Evolutionary conservation across 202 grass and related monocot species (phyloP).

Genomic region (Panicum virgatum): DNA sequence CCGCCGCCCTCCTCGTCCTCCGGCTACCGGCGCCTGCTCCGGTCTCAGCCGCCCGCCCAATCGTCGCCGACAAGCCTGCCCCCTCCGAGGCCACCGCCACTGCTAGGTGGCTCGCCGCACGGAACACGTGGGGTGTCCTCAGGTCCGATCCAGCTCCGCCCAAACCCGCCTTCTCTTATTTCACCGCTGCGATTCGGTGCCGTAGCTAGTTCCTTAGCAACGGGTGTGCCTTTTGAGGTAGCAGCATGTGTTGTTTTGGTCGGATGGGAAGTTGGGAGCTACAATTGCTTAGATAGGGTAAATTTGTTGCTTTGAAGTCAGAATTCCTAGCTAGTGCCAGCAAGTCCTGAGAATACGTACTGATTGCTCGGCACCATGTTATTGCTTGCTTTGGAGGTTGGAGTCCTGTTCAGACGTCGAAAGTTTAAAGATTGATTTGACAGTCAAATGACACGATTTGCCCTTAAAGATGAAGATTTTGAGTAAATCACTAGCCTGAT

Average conservation of each 20-base stretch:
- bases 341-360: neutral
- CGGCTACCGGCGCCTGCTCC: neutral
- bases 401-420: neutral
- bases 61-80: slow-evolving; percentile 55
- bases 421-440: neutral
- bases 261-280: neutral
- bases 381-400: neutral
- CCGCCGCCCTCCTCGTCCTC: slow-evolving; percentile 20
- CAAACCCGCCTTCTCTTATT: neutral
- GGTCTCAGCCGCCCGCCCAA: slow-evolving; percentile 24
- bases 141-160: slow-evolving; percentile 45
- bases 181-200: neutral
- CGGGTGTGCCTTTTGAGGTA: neutral
- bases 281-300: neutral
- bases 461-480: neutral
- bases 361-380: neutral
- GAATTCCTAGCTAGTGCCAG: neutral
- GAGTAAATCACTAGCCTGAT: neutral
- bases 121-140: slow-evolving; percentile 92
- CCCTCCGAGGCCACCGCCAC: slow-evolving; percentile 65
- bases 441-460: neutral
- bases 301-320: neutral
- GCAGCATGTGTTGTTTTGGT: neutral
- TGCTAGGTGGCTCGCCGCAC: slow-evolving; percentile 77
- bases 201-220: neutral